A percentile compares a stretch with the other conserved stretches of the same genome.
phyloP scores from a whole-genome alignment of 2,329 filamentous ascomycete genomes.

The Microthyrium microscopicum region DNA sequence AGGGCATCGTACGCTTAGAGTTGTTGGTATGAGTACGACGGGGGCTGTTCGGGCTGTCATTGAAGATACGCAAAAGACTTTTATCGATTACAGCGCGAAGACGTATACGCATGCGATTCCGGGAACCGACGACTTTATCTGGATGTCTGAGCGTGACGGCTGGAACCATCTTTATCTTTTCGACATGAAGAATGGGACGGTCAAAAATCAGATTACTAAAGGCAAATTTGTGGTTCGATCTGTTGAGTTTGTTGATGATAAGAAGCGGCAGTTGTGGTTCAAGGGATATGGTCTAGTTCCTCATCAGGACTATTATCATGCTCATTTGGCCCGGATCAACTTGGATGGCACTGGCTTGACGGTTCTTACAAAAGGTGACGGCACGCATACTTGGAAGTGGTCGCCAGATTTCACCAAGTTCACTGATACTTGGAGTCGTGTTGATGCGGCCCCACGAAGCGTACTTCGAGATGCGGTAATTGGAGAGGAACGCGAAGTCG shows the following conservation, averaged over 20 bases:
- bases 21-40: constrained; percentile 13
- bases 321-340: constrained; percentile 14
- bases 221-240: constrained; percentile 18
- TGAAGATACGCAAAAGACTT: constrained; percentile 14
- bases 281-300: constrained; percentile 12
- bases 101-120: constrained; percentile 10
- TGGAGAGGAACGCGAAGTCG: constrained; percentile 11
- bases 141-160: constrained; percentile 15
- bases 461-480: constrained; percentile 13
- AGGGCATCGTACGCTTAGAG: constrained; percentile 12
- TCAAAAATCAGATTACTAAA: constrained; percentile 22
- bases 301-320: constrained; percentile 14
- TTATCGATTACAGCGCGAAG: constrained; percentile 14
- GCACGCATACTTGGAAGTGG: constrained; percentile 12
- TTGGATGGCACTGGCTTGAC: constrained; percentile 15
- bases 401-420: constrained; percentile 11
- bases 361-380: constrained; percentile 14
- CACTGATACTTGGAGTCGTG: constrained; percentile 15
- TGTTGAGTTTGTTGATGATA: constrained; percentile 14
- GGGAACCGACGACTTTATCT: constrained; percentile 13
- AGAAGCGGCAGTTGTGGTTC: constrained; percentile 13
- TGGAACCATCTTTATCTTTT: constrained; percentile 17
- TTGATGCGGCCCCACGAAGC: constrained; percentile 13
- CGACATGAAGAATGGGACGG: constrained; percentile 18
- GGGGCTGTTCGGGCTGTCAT: constrained; percentile 12